Base-by-base conservation (phyloP, 306 rosid genomes). In the Begonia peltatifolia region DNA sequence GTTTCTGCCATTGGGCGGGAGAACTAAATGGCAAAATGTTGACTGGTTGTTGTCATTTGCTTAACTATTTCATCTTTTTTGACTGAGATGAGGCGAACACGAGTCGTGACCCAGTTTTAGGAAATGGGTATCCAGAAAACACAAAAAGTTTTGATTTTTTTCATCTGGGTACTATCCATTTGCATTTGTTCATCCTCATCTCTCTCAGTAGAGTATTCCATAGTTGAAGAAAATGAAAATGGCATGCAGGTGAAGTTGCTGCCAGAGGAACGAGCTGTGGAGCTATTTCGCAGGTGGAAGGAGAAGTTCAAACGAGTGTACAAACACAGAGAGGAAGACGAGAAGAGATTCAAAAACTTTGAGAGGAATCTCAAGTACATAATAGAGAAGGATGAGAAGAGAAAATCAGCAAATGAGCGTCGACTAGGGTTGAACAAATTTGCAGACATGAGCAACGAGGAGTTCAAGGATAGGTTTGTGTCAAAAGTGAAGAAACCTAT, bases 381-480 rank as follows among this genome's bases (percentile, higher is more conserved):
- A 2, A 12, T 67, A 41, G 80, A 77, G 67, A 77, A 66, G 69
- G 80, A 77, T 57, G 69, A 74, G 30, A 47, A 52, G 75, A 62
- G 30, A 60, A 57, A 20, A 41, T 69, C 74, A 8, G 44, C 68
- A 6, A 53, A 30, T 6, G 59, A 57, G 0, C 73, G 67, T 55
- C 68, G 65, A 7, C 58, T 86, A 22, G 88, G 95, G 42, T 54
- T 83, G 75, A 87, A 80, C 67, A 57, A 66, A 65, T 87, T 83
- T 71, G 95, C 86, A 25, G 86, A 83, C 51, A 53, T 79, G 86
- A 87, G 82, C 65, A 87, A 82, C 62, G 86, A 77, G 56, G 88
- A 80, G 74, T 87, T 82, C 63, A 82, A 55, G 68, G 25, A 25
- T 20, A 70, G 14, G 12, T 73, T 66, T 36, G 38, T 69, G 54